These are phyloP conservation scores for Chionographis japonica DNA, from an alignment of 106 monocot species.

Conservation along the genomic window DNA sequence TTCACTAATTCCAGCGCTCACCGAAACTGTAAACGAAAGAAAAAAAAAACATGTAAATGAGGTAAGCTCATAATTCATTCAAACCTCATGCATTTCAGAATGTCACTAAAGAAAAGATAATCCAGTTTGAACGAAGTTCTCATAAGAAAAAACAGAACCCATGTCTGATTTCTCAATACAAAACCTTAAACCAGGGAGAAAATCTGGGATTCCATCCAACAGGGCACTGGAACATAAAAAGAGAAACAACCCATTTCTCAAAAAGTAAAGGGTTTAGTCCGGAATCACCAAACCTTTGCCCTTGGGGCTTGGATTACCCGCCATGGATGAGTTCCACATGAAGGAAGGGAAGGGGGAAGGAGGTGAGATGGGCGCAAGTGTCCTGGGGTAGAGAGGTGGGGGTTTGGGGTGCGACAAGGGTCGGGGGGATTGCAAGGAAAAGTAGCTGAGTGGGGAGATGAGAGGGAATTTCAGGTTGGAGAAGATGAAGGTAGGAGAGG, in stretches of 20 bases:
- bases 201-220: no score
- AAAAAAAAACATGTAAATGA: not conserved
- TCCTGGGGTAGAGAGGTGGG: not conserved
- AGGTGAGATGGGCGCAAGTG: not conserved
- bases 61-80: no score
- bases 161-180: not conserved
- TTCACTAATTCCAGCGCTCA: constrained; percentile 37
- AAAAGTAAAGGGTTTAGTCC: not conserved
- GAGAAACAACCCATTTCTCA: no score
- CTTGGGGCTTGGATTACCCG: constrained; percentile 14
- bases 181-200: no score
- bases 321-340: constrained; percentile 22
- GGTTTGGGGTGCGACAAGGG: not conserved
- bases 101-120: not conserved
- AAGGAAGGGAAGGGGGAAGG: constrained; percentile 5
- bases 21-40: constrained; percentile 29
- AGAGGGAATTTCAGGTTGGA: constrained; percentile 10
- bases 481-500: not conserved
- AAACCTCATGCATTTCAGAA: no score
- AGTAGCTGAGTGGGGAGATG: constrained; percentile 8
- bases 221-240: no score
- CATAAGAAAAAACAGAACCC: constrained; percentile 1
- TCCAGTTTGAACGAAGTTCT: no score
- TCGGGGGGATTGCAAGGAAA: constrained; percentile 5
- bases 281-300: constrained; percentile 30